These are phyloP conservation scores for Pestalotiopsis sp. DNA, from an alignment of 2,329 filamentous ascomycete genomes.

Conservation along the genomic window DNA sequence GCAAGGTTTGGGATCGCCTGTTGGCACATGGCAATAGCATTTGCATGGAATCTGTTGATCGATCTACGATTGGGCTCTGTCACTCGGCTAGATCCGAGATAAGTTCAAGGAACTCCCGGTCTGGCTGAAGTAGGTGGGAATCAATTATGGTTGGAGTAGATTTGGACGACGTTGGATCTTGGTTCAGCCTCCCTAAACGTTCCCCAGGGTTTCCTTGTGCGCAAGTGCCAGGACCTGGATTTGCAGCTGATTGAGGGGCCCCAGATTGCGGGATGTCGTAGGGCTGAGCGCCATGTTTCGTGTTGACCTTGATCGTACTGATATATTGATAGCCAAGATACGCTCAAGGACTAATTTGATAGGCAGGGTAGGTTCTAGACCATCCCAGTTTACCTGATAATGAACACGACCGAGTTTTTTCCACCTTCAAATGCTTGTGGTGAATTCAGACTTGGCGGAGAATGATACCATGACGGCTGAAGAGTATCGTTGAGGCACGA, in stretches of 20 bases:
- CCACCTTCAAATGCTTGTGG: no score
- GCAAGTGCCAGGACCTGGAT: background rate
- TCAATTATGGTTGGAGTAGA: background rate
- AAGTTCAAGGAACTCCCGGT: background rate
- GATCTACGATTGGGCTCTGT: background rate
- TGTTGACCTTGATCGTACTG: no score
- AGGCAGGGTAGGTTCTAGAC: no score
- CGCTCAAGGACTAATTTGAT: no score
- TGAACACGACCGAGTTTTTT: no score
- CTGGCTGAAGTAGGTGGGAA: background rate
- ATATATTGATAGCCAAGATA: no score
- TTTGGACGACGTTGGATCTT: background rate
- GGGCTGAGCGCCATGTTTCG: no score
- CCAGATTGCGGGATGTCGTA: background rate
- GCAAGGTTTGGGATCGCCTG: background rate
- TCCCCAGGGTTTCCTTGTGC: background rate
- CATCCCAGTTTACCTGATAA: no score
- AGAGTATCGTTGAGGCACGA: no score
- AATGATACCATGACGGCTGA: no score
- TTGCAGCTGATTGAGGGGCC: background rate
- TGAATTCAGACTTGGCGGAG: no score
- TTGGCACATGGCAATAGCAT: background rate
- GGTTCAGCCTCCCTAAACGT: background rate
- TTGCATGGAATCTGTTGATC: background rate
- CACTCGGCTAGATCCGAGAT: constrained; percentile 2